Evolutionary conservation across 164 flowering plant species (phyloP).

Genomic region (Aristolochia fimbriata): DNA sequence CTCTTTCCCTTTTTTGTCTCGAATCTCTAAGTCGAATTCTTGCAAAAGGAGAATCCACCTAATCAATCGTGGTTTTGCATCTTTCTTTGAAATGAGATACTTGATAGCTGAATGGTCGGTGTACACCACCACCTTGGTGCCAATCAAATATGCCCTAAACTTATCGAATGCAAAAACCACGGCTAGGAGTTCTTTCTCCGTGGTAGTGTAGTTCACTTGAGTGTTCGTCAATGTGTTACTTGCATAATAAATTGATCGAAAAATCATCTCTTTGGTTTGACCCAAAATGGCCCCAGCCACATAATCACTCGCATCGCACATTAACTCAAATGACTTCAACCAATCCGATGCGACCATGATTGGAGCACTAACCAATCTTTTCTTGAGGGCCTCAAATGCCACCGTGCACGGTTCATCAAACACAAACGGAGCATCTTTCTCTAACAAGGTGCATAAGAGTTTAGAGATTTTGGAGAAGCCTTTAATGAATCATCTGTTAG

Average conservation of each 20-base stretch:
- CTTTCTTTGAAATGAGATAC: neutral
- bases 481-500: neutral
- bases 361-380: neutral
- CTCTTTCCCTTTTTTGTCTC: too few relatives aligned
- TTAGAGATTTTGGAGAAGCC: too few relatives aligned
- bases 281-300: neutral
- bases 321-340: neutral
- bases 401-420: neutral
- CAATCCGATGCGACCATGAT: neutral
- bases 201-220: neutral
- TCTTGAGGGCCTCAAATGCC: neutral
- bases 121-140: neutral
- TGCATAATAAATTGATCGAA: neutral
- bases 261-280: neutral
- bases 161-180: neutral
- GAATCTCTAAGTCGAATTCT: neutral
- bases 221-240: neutral
- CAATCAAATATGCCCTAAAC: neutral
- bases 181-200: neutral
- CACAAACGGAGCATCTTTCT: too few relatives aligned
- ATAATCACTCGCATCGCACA: neutral
- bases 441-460: too few relatives aligned
- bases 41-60: neutral
- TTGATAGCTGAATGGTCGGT: too few relatives aligned
- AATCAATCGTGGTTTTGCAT: neutral